A percentile compares a stretch with the other conserved stretches of the same genome.
Evolutionary conservation across 306 rosid genomes (phyloP).

Genomic region (Sphenostylis stenocarpa): DNA sequence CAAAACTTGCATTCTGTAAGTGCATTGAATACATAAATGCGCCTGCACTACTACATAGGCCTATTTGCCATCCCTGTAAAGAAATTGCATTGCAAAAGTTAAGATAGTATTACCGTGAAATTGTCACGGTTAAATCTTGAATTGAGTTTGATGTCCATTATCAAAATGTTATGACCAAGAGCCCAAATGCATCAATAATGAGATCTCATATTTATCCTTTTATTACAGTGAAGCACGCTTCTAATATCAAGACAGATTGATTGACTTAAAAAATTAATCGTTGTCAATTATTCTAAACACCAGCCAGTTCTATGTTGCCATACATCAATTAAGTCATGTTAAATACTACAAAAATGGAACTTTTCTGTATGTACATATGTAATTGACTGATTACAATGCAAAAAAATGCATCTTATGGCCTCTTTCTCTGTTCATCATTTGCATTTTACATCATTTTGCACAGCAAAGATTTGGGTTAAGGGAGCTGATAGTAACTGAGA

Average conservation of each 20-base stretch:
- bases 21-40: no score
- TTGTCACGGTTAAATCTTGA: neutral
- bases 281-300: neutral
- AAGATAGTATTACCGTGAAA: neutral
- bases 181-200: constrained; percentile 10
- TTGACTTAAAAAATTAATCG: neutral
- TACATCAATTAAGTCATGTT: neutral
- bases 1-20: no score
- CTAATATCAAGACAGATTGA: constrained; percentile 5
- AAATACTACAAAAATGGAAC: neutral
- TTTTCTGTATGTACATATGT: neutral
- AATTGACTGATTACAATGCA: neutral
- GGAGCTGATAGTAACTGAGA: constrained; percentile 11
- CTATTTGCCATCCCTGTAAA: no score
- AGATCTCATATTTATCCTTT: neutral
- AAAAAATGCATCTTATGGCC: neutral
- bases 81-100: neutral
- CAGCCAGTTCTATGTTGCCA: neutral
- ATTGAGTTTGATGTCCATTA: neutral
- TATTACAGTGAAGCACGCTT: constrained; percentile 21
- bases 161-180: constrained; percentile 12
- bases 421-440: neutral
- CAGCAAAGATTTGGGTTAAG: neutral
- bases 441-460: neutral
- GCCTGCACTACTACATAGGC: no score